Evolutionary conservation across 306 rosid species (phyloP).

Genomic region (Cicer judaicum): DNA sequence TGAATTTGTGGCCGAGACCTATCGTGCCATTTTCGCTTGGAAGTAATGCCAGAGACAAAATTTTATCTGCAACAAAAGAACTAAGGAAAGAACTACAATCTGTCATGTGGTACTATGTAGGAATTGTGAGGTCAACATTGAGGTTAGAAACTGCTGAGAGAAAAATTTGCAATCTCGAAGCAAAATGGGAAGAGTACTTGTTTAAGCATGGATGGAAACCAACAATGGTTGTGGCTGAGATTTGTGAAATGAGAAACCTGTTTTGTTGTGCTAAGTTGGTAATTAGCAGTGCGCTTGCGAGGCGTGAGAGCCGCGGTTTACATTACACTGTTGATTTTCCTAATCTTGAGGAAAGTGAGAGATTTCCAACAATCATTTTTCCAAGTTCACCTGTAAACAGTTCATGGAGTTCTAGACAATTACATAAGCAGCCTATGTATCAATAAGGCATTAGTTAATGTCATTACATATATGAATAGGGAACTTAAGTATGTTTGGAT

Average conservation of each 20-base stretch:
- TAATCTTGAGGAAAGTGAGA: conserved; percentile 76
- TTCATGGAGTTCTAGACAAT: conserved; percentile 83
- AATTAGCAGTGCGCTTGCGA: conserved; percentile 82
- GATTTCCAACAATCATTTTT: conserved; percentile 89
- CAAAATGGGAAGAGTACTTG: conserved; percentile 79
- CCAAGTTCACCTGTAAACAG: conserved; percentile 68
- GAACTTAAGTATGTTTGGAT: neutral
- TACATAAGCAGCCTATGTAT: conserved; percentile 68
- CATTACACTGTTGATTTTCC: conserved; percentile 94
- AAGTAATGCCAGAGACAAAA: conserved; percentile 46
- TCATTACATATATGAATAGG: conserved; percentile 30
- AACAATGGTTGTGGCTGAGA: conserved; percentile 82
- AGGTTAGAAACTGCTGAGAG: conserved; percentile 77
- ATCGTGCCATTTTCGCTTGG: conserved; percentile 59
- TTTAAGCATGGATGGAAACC: conserved; percentile 78
- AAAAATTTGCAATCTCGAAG: conserved; percentile 71
- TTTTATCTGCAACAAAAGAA: conserved; percentile 54
- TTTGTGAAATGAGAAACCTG: conserved; percentile 92
- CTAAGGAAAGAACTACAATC: conserved; percentile 74
- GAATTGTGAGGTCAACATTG: conserved; percentile 82
- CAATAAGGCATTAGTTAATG: conserved; percentile 37
- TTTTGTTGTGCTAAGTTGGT: conserved; percentile 91
- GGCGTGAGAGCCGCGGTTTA: conserved; percentile 94
- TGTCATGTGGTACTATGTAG: conserved; percentile 83
- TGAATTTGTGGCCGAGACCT: conserved; percentile 73